A percentile compares a stretch with the other conserved stretches of the same genome.
Evolutionary conservation across 2,329 filamentous ascomycete species (phyloP).

Genomic region (Monilinia polystroma): DNA sequence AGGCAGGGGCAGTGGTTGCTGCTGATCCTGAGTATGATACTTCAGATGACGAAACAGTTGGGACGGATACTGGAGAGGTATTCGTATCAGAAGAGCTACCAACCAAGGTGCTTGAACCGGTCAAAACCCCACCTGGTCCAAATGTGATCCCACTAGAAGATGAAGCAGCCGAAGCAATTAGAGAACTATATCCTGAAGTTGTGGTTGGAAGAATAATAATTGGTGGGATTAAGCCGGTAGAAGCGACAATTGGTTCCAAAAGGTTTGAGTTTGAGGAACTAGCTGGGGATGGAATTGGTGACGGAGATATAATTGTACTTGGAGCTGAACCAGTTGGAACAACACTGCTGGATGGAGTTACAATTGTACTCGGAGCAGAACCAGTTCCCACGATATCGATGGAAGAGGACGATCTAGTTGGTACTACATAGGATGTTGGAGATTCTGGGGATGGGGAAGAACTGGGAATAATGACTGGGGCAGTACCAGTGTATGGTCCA

Average conservation of each 20-base stretch:
- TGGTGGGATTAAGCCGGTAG: slow-evolving; percentile 24
- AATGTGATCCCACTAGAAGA: slow-evolving; percentile 36
- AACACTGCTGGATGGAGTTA: too few species aligned
- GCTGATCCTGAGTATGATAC: slow-evolving; percentile 27
- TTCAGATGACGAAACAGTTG: slow-evolving; percentile 24
- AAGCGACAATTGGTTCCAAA: slow-evolving; percentile 23
- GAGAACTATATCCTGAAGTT: slow-evolving; percentile 3
- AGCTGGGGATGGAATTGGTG: background rate
- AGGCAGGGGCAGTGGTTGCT: slow-evolving; percentile 11
- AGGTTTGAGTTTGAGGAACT: slow-evolving; percentile 17
- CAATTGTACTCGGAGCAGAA: background rate
- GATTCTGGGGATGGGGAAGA: background rate
- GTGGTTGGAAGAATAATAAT: slow-evolving; percentile 27
- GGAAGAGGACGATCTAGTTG: background rate
- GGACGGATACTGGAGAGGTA: slow-evolving; percentile 23
- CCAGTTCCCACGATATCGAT: slow-evolving; percentile 4
- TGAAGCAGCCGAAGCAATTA: slow-evolving; percentile 21
- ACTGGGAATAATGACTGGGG: slow-evolving; percentile 4
- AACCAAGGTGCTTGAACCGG: slow-evolving; percentile 16
- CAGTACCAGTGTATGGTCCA: slow-evolving; percentile 7
- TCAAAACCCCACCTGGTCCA: slow-evolving; percentile 37
- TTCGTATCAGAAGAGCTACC: slow-evolving; percentile 21
- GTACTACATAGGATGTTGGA: background rate
- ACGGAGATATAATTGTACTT: slow-evolving; percentile 2
- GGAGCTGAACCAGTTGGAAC: slow-evolving; percentile 3